Base-by-base conservation (phyloP, 1,284 basidiomycete species). In the Cerioporus squamosus region DNA sequence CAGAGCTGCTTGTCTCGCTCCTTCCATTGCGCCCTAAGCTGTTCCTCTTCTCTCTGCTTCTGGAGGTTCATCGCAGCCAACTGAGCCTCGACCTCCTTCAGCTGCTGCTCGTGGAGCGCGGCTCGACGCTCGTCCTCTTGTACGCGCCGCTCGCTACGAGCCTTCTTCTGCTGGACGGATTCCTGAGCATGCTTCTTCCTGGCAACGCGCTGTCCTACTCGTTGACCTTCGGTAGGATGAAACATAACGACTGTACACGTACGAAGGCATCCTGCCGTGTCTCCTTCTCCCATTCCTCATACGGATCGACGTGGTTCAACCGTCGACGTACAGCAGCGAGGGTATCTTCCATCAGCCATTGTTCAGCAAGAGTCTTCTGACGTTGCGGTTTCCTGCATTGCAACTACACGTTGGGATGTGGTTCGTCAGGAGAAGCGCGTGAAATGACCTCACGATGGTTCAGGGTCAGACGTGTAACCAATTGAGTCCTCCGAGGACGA, bases 221-320 rank as follows among this genome's bases (percentile, higher is more conserved):
- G n/a, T 23, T 29, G 43, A 14, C 49, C 26, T 31, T 23, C 12
- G 15, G 5, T 9, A n/a, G 8, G 6, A 7, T 52, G 12, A 12
- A 24, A 26, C 10, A 56, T 17, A 45, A 26, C 12, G 5, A 26
- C n/a, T 46, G n/a, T 29, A n/a, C 6, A 81, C 87, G 62, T 68
- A 92, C 90, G 65, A 88, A 84, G 15, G 90, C 86, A 61, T 92
- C 89, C 64, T 80, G 83, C 36, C 83, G 79, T 26, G 85, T 83
- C 63, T 85, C 77, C 60, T 80, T 81, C 73, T 90, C 85, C 90
- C 89, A 92, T 65, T 91, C 88, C 74, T 91, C 88, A 61, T 90
- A 91, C 18, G 86, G 86, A 66, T 92, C 90, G 56, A 84, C 77
- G 75, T 91, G 81, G 55, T 81, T 80, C 15, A 84, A 81, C 18